Conservation (phyloP, 108 stramenopile species). For the Tribonema minus region DNA sequence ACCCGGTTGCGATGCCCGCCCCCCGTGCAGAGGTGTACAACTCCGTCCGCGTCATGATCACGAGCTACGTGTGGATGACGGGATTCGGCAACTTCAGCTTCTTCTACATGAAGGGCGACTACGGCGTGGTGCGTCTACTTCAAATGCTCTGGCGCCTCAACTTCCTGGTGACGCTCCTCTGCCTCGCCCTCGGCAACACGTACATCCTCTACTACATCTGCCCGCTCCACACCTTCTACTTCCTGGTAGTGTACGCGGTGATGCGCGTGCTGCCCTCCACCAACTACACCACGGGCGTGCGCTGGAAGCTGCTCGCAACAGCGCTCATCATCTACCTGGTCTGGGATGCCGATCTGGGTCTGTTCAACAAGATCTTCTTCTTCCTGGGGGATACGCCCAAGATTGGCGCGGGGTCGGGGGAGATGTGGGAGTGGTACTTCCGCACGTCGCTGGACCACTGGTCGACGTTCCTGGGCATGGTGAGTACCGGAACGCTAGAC, state of each 20-base stretch:
- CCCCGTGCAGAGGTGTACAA: conserved; percentile 83
- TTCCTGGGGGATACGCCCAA: conserved; percentile 72
- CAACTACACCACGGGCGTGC: conserved; percentile 77
- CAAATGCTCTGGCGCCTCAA: conserved; percentile 98
- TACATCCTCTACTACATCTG: conserved; percentile 98
- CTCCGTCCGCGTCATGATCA: conserved; percentile 89
- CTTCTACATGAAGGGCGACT: conserved; percentile 87
- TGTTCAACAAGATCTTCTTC: conserved; percentile 71
- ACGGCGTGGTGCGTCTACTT: conserved; percentile 74
- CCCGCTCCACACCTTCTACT: conserved; percentile 94
- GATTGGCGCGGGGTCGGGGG: conserved; percentile 67
- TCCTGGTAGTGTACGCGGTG: conserved; percentile 83
- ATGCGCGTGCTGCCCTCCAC: conserved; percentile 69
- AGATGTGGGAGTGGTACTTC: conserved; percentile 96
- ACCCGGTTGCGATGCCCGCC: too few relatives aligned
- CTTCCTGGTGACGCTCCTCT: conserved; percentile 85
- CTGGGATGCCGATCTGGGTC: conserved; percentile 74
- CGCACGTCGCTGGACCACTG: conserved; percentile 90
- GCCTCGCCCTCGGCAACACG: conserved; percentile 79
- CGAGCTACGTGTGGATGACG: conserved; percentile 98
- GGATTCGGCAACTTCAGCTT: conserved; percentile 94
- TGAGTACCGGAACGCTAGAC: too few relatives aligned
- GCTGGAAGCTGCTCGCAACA: conserved; percentile 71
- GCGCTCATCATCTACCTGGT: conserved; percentile 75
- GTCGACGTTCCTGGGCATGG: conserved; percentile 88